These are phyloP conservation scores for Colletotrichum costaricense DNA, from an alignment of 2,329 filamentous ascomycete genomes.

Conservation along the genomic window DNA sequence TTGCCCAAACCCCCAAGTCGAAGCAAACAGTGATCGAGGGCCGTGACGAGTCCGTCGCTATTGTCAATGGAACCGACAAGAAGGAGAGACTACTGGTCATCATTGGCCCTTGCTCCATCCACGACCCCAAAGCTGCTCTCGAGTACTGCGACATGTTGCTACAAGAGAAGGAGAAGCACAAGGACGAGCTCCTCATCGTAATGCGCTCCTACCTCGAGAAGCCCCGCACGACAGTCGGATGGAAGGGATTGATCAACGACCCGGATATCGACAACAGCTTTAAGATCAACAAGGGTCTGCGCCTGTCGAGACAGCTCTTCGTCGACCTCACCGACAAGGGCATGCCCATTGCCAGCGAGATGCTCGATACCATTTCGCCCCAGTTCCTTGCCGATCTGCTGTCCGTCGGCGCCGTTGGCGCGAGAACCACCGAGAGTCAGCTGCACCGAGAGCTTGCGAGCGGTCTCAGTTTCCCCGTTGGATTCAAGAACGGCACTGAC, in stretches of 20 bases:
- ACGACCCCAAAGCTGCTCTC: constrained; percentile 90
- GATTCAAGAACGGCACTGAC: constrained; percentile 99
- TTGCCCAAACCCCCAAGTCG: constrained; percentile 69
- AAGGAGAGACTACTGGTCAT: constrained; percentile 76
- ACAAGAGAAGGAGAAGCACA: constrained; percentile 86
- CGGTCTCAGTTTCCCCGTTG: constrained; percentile 95
- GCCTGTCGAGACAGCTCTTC: constrained; percentile 88
- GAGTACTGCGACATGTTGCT: constrained; percentile 92
- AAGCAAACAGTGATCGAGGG: constrained; percentile 71
- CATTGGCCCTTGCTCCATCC: constrained; percentile 96
- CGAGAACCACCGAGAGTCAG: constrained; percentile 96
- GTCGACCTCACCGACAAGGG: constrained; percentile 90
- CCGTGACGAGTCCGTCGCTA: constrained; percentile 73
- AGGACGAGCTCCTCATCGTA: constrained; percentile 90
- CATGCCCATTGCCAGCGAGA: constrained; percentile 97
- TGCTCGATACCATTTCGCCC: constrained; percentile 97
- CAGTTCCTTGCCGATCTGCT: constrained; percentile 95
- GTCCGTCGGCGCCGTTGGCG: constrained; percentile 92
- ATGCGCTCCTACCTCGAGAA: constrained; percentile 99
- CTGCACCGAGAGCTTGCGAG: constrained; percentile 94
- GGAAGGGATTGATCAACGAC: constrained; percentile 99
- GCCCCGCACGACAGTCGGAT: constrained; percentile 95
- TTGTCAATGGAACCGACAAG: constrained; percentile 75
- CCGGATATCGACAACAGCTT: constrained; percentile 98
- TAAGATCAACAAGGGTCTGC: constrained; percentile 98